These are phyloP conservation scores for Starmerella floris DNA, from an alignment of 805 yeast genomes.

Conservation along the genomic window DNA sequence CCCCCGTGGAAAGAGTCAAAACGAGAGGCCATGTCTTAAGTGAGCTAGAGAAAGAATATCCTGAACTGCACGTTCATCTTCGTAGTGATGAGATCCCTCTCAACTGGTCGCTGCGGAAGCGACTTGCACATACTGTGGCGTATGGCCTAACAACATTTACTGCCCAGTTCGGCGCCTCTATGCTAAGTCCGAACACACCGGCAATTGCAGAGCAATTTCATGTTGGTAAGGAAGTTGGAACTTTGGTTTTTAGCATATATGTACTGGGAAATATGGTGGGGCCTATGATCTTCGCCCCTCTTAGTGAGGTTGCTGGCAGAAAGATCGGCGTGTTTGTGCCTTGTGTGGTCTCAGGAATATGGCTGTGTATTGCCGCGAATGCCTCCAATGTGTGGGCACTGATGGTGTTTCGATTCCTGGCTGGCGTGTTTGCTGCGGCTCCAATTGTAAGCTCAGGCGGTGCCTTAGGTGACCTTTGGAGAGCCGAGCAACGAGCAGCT, in stretches of 20 bases:
- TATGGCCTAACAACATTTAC: constrained; percentile 37
- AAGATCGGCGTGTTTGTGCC: constrained; percentile 39
- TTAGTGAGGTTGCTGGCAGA: constrained; percentile 46
- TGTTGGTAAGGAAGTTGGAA: constrained; percentile 35
- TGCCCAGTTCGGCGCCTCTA: constrained; percentile 42
- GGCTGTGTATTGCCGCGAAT: constrained; percentile 27
- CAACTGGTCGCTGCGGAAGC: constrained; percentile 40
- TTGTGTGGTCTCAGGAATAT: constrained; percentile 35
- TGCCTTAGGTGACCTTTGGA: constrained; percentile 45
- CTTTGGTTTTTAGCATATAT: constrained; percentile 41
- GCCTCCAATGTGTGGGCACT: constrained; percentile 36
- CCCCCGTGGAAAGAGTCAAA: too few species aligned
- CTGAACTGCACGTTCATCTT: constrained; percentile 8
- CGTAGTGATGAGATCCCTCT: constrained; percentile 32
- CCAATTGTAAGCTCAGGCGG: constrained; percentile 55
- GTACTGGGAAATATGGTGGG: constrained; percentile 52
- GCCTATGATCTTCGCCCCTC: constrained; percentile 45
- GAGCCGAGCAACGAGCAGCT: constrained; percentile 39
- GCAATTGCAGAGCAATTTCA: constrained; percentile 35
- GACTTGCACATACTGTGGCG: constrained; percentile 31
- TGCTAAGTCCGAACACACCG: constrained; percentile 40
- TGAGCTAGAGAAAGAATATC: constrained; percentile 11
- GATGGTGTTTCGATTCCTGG: constrained; percentile 37
- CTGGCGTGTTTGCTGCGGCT: constrained; percentile 49
- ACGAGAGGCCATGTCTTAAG: constrained; percentile 2